A percentile compares a stretch with the other conserved stretches of the same genome.
Evolutionary conservation across 768 basidiomycete genomes (phyloP).

Genomic region (Lactifluus subvellereus): DNA sequence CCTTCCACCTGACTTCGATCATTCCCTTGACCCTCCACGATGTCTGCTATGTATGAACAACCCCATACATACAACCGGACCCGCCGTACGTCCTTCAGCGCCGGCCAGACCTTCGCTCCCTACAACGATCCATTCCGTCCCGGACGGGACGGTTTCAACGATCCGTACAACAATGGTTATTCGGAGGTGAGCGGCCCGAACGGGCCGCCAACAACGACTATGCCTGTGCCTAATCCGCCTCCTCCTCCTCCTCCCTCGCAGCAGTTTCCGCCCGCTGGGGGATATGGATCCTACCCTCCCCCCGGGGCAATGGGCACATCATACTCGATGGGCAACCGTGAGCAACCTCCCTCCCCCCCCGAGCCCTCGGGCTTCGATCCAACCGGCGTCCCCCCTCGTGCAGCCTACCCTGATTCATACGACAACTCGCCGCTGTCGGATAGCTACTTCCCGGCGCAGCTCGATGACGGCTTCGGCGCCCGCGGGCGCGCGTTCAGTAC

Average conservation of each 20-base stretch:
- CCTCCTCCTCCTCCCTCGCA: neutral
- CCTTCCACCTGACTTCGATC: slow-evolving; percentile 6
- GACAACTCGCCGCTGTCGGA: slow-evolving; percentile 23
- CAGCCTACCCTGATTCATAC: slow-evolving; percentile 17
- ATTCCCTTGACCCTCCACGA: slow-evolving; percentile 1
- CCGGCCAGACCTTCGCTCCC: neutral
- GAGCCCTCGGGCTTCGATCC: slow-evolving; percentile 9
- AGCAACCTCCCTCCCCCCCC: slow-evolving; percentile 7
- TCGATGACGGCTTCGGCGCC: slow-evolving; percentile 11
- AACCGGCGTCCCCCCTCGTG: neutral
- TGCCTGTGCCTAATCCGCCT: neutral
- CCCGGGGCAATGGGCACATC: slow-evolving; percentile 4
- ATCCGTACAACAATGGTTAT: slow-evolving; percentile 2
- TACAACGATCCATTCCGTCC: slow-evolving; percentile 17
- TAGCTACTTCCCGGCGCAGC: slow-evolving; percentile 5
- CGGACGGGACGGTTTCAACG: slow-evolving; percentile 3
- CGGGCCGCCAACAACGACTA: neutral
- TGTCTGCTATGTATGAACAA: slow-evolving; percentile 15
- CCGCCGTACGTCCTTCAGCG: slow-evolving; percentile 13
- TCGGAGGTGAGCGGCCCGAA: slow-evolving; percentile 23
- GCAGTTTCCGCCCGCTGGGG: neutral
- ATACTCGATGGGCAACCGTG: slow-evolving; percentile 17
- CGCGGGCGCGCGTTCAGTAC: slow-evolving; percentile 20
- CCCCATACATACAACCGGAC: neutral
- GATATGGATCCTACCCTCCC: slow-evolving; percentile 5